Conservation (phyloP, 2,329 filamentous ascomycete genomes). For the Cercospora beticola region DNA sequence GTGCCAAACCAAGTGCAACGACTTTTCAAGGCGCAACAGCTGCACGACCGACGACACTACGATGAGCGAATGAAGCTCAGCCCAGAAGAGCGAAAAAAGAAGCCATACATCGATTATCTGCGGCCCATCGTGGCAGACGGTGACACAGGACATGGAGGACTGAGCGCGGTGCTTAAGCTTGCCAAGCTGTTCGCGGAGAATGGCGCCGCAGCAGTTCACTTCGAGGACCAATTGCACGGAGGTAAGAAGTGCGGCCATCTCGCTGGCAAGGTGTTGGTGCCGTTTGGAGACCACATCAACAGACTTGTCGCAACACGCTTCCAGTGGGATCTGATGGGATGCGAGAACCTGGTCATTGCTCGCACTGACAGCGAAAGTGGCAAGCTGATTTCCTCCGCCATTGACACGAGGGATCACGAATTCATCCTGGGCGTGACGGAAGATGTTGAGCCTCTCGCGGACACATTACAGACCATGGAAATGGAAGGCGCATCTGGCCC, state of each 20-base stretch:
- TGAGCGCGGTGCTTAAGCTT: slow-evolving; percentile 90
- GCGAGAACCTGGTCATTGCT: slow-evolving; percentile 90
- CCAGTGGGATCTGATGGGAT: slow-evolving; percentile 98
- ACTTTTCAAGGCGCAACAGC: slow-evolving; percentile 90
- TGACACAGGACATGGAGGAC: slow-evolving; percentile 88
- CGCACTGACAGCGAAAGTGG: slow-evolving; percentile 95
- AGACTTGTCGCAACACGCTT: slow-evolving; percentile 86
- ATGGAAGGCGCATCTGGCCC: slow-evolving; percentile 69
- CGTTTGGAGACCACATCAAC: slow-evolving; percentile 94
- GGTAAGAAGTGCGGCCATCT: slow-evolving; percentile 98
- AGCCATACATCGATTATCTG: slow-evolving; percentile 87
- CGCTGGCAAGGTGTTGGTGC: slow-evolving; percentile 92
- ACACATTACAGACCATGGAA: slow-evolving; percentile 90
- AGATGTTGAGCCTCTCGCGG: slow-evolving; percentile 75
- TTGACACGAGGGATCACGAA: slow-evolving; percentile 94
- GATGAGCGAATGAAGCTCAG: slow-evolving; percentile 78
- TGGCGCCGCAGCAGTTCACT: slow-evolving; percentile 92
- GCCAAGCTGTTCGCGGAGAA: slow-evolving; percentile 98
- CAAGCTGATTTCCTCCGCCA: slow-evolving; percentile 81
- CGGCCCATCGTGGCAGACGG: slow-evolving; percentile 94
- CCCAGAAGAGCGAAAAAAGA: slow-evolving; percentile 67
- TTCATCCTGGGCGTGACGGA: slow-evolving; percentile 89
- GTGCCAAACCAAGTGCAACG: slow-evolving; percentile 97
- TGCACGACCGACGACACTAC: slow-evolving; percentile 96
- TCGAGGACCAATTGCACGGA: slow-evolving; percentile 95